Conservation (phyloP, 2,329 filamentous ascomycete genomes). For the Gnomoniopsis sp. region DNA sequence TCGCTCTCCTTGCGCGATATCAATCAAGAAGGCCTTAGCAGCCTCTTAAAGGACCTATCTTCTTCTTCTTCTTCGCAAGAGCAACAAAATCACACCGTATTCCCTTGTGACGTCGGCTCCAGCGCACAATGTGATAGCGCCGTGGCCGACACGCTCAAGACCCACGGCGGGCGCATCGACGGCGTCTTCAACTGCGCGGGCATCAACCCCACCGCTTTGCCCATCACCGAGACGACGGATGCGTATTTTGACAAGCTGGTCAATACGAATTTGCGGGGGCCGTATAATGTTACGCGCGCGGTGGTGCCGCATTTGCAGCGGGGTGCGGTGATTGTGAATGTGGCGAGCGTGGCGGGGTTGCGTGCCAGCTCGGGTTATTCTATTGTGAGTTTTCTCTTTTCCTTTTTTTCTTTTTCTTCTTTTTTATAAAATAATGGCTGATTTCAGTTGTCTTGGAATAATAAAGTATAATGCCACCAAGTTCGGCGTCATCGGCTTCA, state of each 20-base stretch:
- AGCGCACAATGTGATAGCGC: constrained; percentile 23
- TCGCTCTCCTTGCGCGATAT: constrained; percentile 27
- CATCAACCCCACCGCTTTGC: constrained; percentile 42
- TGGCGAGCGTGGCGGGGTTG: constrained; percentile 33
- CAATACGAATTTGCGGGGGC: constrained; percentile 41
- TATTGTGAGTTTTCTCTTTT: not conserved
- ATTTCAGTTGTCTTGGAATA: not conserved
- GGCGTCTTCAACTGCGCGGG: constrained; percentile 41
- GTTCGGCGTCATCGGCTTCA: constrained; percentile 38
- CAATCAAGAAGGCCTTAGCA: constrained; percentile 21
- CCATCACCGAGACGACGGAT: constrained; percentile 38
- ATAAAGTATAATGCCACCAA: constrained; percentile 34
- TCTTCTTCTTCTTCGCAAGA: not conserved
- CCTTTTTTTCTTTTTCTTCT: not conserved
- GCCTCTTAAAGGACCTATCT: not conserved
- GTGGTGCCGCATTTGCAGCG: constrained; percentile 34
- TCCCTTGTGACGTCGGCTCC: constrained; percentile 28
- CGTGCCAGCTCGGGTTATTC: constrained; percentile 20
- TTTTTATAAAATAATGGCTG: not conserved
- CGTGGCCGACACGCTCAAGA: constrained; percentile 20
- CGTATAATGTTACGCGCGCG: constrained; percentile 41
- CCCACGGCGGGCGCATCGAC: constrained; percentile 28
- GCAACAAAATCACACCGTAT: not conserved
- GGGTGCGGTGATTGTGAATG: constrained; percentile 34
- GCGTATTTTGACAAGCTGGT: constrained; percentile 45